Evolutionary conservation across 2,329 filamentous ascomycete genomes (phyloP), one percentile per base, ranked within the genome.

Genomic region (Bisporella sp.): DNA sequence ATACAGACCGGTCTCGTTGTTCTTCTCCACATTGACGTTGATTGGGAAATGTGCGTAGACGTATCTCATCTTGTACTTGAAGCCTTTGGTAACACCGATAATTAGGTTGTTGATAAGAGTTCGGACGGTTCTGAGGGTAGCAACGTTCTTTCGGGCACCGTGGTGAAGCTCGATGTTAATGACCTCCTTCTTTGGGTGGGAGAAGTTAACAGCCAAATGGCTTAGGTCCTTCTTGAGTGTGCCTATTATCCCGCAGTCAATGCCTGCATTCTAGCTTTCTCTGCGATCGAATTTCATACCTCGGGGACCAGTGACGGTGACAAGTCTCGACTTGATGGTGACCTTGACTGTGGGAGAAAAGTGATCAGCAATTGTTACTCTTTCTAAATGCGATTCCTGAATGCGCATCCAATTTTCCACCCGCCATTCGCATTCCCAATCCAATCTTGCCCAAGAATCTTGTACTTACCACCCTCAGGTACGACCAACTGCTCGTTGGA

Each of bases 31-130:
- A 82, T 96, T 97, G 79, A 99, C 92, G 84, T 99, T 99, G 89
- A 99, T 99, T 77, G 93, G 93, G 73, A 99, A 99, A 86, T 99
- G 93, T 73, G 93, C 93, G 75, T 99, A 99, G 76, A 99, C 93
- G 81, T 99, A 99, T 70, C 95, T 89, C 92, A 99, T 97, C 89
- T 99, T 99, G 87, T 99, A 99, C 81, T 95, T 95, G 89, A 87
- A 99, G 66, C 93, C 93, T 82, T 92, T 95, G 73, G 93, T 99
- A 64, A 99, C 93, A 75, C 93, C 93, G 68, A 91, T 85, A 75
- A 99, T 88, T 78, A 99, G 74, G 87, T 99, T 99, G 84, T 95
- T 89, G 82, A 99, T 95, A 76, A 97, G 76, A 62, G 92, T 92
- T 71, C 90, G 89, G 78, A 99, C 93, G 69, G 93, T 99, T 69